A percentile compares a stretch with the other conserved stretches of the same genome.
Conservation (phyloP, 352 stramenopile species). For the Pythium guiyangense region DNA sequence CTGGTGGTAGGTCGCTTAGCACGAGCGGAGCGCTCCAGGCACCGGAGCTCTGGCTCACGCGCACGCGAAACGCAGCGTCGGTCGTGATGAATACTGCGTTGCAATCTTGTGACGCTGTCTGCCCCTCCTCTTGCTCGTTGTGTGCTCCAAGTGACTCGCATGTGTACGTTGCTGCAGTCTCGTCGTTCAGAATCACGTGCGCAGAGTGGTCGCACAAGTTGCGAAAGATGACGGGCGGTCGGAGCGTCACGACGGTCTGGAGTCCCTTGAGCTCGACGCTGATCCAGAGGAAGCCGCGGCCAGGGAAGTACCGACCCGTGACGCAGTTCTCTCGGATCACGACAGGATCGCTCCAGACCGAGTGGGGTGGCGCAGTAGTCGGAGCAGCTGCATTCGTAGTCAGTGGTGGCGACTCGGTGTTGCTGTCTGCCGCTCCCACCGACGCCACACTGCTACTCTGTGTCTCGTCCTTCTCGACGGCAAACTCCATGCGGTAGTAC, state of each 20-base stretch:
- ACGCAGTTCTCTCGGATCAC: conserved; percentile 55
- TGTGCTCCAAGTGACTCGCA: neutral
- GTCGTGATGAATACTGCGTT: conserved; percentile 22
- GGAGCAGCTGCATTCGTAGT: too few species aligned
- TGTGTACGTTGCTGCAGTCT: neutral
- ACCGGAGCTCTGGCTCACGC: conserved; percentile 19
- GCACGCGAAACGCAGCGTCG: conserved; percentile 23
- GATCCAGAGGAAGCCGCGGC: conserved; percentile 63
- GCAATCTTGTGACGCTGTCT: neutral
- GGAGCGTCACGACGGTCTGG: conserved; percentile 53
- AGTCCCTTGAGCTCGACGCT: conserved; percentile 51
- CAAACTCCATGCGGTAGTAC: conserved; percentile 57
- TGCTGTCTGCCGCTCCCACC: too few species aligned
- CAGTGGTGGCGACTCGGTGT: neutral
- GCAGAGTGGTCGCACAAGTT: conserved; percentile 42
- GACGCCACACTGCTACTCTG: neutral
- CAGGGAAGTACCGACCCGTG: conserved; percentile 46
- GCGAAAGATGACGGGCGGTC: conserved; percentile 31
- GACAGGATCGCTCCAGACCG: conserved; percentile 59
- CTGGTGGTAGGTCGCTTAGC: conserved; percentile 22
- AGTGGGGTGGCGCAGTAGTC: too few species aligned
- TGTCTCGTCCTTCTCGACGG: conserved; percentile 22
- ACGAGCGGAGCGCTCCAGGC: conserved; percentile 26
- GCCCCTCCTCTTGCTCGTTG: neutral
- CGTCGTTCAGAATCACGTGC: conserved; percentile 30